Evolutionary conservation across 2,329 filamentous ascomycete genomes (phyloP).

Genomic region (Coniochaeta hoffmannii): DNA sequence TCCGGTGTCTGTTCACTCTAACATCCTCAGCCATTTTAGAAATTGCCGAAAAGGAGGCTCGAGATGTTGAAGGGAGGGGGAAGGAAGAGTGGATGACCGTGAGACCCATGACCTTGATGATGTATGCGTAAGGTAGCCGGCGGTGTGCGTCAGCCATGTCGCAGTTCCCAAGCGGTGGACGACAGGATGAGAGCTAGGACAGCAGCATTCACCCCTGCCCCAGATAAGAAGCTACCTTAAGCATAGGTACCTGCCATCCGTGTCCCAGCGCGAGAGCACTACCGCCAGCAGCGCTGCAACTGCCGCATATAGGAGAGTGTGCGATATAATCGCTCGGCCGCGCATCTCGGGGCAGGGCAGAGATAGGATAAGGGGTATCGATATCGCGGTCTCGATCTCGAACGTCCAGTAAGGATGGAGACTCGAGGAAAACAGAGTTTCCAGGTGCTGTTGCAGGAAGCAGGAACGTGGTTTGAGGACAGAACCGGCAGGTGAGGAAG

Average conservation of each 20-base stretch:
- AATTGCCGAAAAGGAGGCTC: background rate
- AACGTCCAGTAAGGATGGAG: background rate
- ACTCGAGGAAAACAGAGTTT: background rate
- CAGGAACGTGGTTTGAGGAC: background rate
- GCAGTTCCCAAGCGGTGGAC: no score
- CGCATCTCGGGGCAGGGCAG: background rate
- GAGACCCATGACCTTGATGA: background rate
- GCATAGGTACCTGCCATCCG: background rate
- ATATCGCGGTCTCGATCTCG: background rate
- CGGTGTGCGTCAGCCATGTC: background rate
- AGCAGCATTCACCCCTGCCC: background rate
- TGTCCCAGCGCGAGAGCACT: background rate
- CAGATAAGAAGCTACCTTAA: background rate
- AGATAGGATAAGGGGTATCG: background rate
- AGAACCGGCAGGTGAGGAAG: background rate
- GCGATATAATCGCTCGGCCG: background rate
- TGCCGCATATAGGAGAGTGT: background rate
- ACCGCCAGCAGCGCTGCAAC: background rate
- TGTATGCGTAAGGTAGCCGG: background rate
- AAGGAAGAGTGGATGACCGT: background rate
- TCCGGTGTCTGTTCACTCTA: background rate
- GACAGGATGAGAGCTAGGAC: background rate
- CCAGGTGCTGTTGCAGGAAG: background rate
- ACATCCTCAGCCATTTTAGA: background rate
- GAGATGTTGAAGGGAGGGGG: background rate